A percentile compares a stretch with the other conserved stretches of the same genome.
These are phyloP conservation scores for Acanthamoeba castellanii DNA, from an alignment of 208 protist species.

Conservation along the genomic window DNA sequence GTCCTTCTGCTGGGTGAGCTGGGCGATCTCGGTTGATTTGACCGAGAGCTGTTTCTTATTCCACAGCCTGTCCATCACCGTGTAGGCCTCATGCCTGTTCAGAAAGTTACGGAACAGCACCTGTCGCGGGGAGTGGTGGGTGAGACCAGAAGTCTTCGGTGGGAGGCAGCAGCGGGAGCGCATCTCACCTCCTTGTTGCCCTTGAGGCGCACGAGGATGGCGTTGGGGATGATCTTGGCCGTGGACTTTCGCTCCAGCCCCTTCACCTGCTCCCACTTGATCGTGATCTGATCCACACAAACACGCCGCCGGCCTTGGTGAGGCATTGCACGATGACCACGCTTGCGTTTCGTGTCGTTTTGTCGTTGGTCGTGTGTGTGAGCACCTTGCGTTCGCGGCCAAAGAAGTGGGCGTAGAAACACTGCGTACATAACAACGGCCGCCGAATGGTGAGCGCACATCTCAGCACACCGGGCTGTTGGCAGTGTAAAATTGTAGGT, in stretches of 20 bases:
- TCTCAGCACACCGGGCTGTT: too few species aligned
- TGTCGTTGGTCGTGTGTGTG: background rate
- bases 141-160: background rate
- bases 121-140: background rate
- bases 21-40: conserved; percentile 17
- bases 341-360: background rate
- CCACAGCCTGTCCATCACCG: conserved; percentile 44
- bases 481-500: background rate
- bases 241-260: conserved; percentile 28
- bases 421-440: background rate
- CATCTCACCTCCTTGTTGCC: background rate
- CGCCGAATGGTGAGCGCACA: background rate
- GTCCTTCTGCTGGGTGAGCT: conserved; percentile 33
- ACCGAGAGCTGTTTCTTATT: conserved; percentile 45
- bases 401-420: conserved; percentile 53
- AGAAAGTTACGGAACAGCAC: conserved; percentile 57
- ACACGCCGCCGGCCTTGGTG: background rate
- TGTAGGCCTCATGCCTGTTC: conserved; percentile 53
- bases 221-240: conserved; percentile 29
- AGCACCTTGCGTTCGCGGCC: conserved; percentile 42
- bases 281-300: background rate
- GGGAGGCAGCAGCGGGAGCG: background rate
- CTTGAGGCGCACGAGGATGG: conserved; percentile 33
- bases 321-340: background rate
- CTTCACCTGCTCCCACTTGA: conserved; percentile 35